Conservation (phyloP, 2,329 filamentous ascomycete genomes). For the Biscogniauxia mediterranea region DNA sequence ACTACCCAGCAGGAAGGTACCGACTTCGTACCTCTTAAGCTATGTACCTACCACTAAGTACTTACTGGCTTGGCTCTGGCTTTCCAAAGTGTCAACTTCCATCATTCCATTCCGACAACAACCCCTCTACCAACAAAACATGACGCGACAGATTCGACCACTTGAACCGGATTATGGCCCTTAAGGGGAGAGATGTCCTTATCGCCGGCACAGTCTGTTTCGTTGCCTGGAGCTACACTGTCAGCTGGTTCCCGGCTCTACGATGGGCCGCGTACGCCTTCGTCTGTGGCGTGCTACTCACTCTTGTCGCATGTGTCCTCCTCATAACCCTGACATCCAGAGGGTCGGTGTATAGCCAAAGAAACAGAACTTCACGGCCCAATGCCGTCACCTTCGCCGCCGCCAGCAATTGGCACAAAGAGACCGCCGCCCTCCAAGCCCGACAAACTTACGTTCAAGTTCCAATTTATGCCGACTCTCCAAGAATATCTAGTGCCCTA, state of each 20-base stretch:
- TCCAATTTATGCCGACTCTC: constrained; percentile 73
- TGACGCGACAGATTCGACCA: constrained; percentile 34
- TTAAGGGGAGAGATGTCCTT: constrained; percentile 71
- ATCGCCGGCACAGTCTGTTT: constrained; percentile 68
- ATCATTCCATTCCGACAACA: constrained; percentile 12
- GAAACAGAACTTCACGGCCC: constrained; percentile 40
- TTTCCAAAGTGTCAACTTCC: neutral
- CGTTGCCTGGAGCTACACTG: constrained; percentile 83
- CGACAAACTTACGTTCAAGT: constrained; percentile 65
- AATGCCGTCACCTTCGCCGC: constrained; percentile 59
- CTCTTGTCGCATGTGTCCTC: constrained; percentile 54
- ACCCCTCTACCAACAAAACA: constrained; percentile 25
- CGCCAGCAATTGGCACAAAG: constrained; percentile 64
- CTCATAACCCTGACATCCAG: constrained; percentile 63
- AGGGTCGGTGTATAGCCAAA: constrained; percentile 41
- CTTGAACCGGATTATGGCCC: constrained; percentile 56
- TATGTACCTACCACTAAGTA: neutral
- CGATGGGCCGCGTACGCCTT: constrained; percentile 87
- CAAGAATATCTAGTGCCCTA: constrained; percentile 74
- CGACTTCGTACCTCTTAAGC: constrained; percentile 7
- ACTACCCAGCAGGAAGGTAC: no score
- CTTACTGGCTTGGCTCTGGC: constrained; percentile 2
- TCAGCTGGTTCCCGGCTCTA: constrained; percentile 78
- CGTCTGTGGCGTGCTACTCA: constrained; percentile 61
- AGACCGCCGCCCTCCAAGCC: constrained; percentile 64